phyloP scores from a whole-genome alignment of 768 basidiomycete genomes.

The Suillus subluteus region DNA sequence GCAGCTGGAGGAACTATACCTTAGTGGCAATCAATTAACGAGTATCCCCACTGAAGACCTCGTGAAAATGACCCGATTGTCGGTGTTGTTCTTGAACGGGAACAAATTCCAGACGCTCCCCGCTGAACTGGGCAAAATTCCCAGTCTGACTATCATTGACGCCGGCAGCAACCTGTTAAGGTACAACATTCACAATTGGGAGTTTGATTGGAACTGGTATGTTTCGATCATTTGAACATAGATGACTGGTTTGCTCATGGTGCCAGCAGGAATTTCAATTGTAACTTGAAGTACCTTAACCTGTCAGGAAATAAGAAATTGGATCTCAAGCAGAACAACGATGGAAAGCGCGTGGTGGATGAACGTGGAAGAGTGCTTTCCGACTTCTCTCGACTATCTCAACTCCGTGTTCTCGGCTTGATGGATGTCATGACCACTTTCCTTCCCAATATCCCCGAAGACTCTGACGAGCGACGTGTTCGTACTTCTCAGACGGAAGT shows the following conservation, averaged over 20 bases:
- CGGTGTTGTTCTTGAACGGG: slow-evolving; percentile 87
- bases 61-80: slow-evolving; percentile 65
- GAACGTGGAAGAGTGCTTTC: slow-evolving; percentile 53
- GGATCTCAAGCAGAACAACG: slow-evolving; percentile 83
- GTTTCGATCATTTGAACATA: slow-evolving; percentile 22
- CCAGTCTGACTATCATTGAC: slow-evolving; percentile 79
- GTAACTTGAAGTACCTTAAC: slow-evolving; percentile 91
- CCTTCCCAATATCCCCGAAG: slow-evolving; percentile 72
- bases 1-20: slow-evolving; percentile 82
- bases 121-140: slow-evolving; percentile 84
- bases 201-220: slow-evolving; percentile 99
- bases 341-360: slow-evolving; percentile 32
- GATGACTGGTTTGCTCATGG: slow-evolving; percentile 8
- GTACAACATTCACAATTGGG: slow-evolving; percentile 98
- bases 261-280: slow-evolving; percentile 88
- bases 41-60: slow-evolving; percentile 90
- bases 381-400: slow-evolving; percentile 85
- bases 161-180: slow-evolving; percentile 92
- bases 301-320: slow-evolving; percentile 96
- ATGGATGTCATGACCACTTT: slow-evolving; percentile 89
- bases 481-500: slow-evolving; percentile 89
- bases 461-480: slow-evolving; percentile 86
- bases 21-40: slow-evolving; percentile 94
- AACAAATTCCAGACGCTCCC: slow-evolving; percentile 93
- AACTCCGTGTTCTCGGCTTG: slow-evolving; percentile 89